These are phyloP conservation scores for Dioscorea zingiberensis DNA, from an alignment of 106 monocot species.

Conservation along the genomic window DNA sequence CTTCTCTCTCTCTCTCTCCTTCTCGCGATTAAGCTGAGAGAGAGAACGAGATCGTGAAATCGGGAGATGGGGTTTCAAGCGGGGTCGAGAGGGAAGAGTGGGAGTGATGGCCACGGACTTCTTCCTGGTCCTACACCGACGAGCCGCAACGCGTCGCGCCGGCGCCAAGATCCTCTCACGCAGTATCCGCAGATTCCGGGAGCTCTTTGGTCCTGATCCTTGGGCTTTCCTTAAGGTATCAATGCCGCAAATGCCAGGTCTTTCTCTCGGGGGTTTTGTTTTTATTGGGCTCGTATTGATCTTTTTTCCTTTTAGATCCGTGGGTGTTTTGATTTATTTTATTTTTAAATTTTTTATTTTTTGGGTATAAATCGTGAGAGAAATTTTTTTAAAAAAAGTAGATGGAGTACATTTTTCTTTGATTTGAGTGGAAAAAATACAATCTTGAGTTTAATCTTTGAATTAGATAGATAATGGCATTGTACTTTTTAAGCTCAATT, in stretches of 20 bases:
- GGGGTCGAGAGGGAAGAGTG: conserved; percentile 24
- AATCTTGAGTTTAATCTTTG: too few species aligned
- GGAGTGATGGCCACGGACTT: conserved; percentile 83
- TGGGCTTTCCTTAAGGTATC: conserved; percentile 79
- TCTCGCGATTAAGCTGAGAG: neutral
- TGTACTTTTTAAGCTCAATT: too few species aligned
- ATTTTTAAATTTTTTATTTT: too few species aligned
- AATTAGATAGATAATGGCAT: too few species aligned
- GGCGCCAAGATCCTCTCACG: conserved; percentile 71
- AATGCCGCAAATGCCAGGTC: neutral
- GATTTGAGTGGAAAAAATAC: too few species aligned
- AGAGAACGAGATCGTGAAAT: conserved; percentile 20
- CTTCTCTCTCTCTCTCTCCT: neutral
- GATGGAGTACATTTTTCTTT: too few species aligned
- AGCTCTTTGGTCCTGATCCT: conserved; percentile 85
- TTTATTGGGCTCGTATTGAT: neutral
- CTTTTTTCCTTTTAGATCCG: neutral
- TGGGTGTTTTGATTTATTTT: neutral
- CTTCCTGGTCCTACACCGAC: conserved; percentile 93
- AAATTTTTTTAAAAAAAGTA: too few species aligned
- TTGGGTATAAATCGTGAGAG: too few species aligned
- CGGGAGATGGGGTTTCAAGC: conserved; percentile 2
- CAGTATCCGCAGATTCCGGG: conserved; percentile 78
- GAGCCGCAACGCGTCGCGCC: conserved; percentile 78
- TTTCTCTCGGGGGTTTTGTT: neutral